phyloP scores from a whole-genome alignment of 2,329 filamentous ascomycete species.

The Parascedosporium putredinis region DNA sequence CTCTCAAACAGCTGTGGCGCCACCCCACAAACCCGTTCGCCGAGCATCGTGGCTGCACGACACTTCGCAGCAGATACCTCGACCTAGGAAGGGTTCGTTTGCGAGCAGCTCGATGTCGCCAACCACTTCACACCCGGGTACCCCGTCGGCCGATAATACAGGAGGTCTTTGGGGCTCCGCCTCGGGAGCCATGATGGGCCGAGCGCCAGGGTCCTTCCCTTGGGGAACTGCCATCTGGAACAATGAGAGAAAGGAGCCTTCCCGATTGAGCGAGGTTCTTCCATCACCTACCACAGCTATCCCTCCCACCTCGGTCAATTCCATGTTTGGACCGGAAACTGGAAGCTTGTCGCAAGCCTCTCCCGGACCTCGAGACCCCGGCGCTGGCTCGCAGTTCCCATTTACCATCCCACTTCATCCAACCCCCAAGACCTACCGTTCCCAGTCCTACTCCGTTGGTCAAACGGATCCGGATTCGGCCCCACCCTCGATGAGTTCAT shows the following conservation, averaged over 20 bases:
- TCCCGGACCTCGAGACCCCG: constrained; percentile 40
- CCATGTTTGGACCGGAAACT: constrained; percentile 39
- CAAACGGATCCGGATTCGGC: constrained; percentile 63
- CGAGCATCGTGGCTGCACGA: constrained; percentile 84
- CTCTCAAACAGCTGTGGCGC: constrained; percentile 31
- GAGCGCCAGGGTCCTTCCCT: constrained; percentile 44
- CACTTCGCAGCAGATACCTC: constrained; percentile 51
- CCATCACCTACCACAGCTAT: constrained; percentile 61
- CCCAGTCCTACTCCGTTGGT: constrained; percentile 92
- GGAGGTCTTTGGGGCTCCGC: constrained; percentile 42
- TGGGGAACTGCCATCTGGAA: constrained; percentile 84
- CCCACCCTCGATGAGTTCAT: constrained; percentile 27
- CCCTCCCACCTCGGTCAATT: constrained; percentile 30
- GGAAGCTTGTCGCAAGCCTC: constrained; percentile 34
- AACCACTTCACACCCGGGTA: constrained; percentile 69
- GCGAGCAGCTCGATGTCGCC: constrained; percentile 68
- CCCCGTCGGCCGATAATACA: constrained; percentile 58
- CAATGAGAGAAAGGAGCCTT: constrained; percentile 64
- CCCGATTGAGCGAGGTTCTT: constrained; percentile 64
- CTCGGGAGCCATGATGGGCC: constrained; percentile 34
- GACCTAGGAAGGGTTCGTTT: constrained; percentile 67
- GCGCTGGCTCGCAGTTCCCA: constrained; percentile 57
- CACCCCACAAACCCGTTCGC: constrained; percentile 52
- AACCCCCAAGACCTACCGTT: constrained; percentile 85
- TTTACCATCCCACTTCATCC: constrained; percentile 84